Percentiles rank a stretch among this genome's conserved stretches.
Conservation (phyloP, 225 moss, liverwort and hornwort genomes). For the Sphagnum contortum region DNA sequence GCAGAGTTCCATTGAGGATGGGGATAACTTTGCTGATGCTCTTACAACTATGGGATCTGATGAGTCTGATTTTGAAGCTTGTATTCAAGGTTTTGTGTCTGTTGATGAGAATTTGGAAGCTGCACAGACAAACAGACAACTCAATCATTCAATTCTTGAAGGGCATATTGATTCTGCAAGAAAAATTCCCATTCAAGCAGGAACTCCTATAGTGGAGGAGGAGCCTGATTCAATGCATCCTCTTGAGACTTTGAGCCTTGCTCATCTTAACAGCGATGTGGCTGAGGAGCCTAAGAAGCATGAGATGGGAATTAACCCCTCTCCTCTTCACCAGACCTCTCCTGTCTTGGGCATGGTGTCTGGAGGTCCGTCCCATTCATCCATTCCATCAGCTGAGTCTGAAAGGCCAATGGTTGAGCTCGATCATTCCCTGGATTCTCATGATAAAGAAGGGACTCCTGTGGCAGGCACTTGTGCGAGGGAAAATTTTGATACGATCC, state of each 20-base stretch:
- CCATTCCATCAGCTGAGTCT: constrained; percentile 10
- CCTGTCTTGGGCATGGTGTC: constrained; percentile 4
- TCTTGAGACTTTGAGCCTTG: constrained; percentile 5
- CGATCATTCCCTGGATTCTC: background rate
- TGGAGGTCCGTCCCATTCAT: constrained; percentile 9
- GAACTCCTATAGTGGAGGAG: constrained; percentile 9
- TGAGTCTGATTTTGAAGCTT: constrained; percentile 24
- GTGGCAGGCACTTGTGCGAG: background rate
- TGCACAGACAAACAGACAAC: constrained; percentile 16
- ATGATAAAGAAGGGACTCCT: too few relatives aligned
- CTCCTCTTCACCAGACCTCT: constrained; percentile 9
- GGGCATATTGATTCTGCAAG: constrained; percentile 25
- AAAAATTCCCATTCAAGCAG: constrained; percentile 7
- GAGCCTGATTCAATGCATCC: constrained; percentile 12
- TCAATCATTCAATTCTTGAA: constrained; percentile 30
- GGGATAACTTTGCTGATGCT: constrained; percentile 18
- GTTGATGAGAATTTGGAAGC: constrained; percentile 10
- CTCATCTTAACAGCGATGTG: constrained; percentile 4
- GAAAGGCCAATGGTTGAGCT: constrained; percentile 6
- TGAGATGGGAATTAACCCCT: constrained; percentile 4
- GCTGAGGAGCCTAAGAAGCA: constrained; percentile 11
- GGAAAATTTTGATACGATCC: background rate
- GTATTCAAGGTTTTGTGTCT: constrained; percentile 2
- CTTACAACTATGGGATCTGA: constrained; percentile 30
- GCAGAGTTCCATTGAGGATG: constrained; percentile 21